Evolutionary conservation across 1,139 yeast species (phyloP), one percentile per base, ranked within the genome.

Genomic region (Torulaspora pretoriensis): DNA sequence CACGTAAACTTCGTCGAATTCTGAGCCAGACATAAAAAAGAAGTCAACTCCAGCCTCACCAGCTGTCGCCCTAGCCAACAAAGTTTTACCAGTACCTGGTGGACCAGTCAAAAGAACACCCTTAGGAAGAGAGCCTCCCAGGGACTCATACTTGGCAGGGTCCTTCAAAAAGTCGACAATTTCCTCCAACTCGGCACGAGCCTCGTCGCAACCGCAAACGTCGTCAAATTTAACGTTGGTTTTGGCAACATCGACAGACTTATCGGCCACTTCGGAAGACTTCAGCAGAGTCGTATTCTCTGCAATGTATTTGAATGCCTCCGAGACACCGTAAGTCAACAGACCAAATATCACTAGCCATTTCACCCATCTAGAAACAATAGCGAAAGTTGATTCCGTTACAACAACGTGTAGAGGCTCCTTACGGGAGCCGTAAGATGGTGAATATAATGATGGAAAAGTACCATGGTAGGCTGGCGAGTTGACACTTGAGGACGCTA

Each of bases 1-100:
- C 29, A 94, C 98, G 60, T 90, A 94, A 54, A 94, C 78, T 66
- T 94, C 98, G 65, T 94, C 98, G 63, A 94, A 94, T 67, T 94
- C 98, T 2, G 97, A 88, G 40, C 98, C 99, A 3, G 96, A 85
- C 97, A 92, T 90, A 68, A 90, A 92, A 68, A 92, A 92, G 64
- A 94, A 94, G 24, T 97, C 98, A 25, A 92, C 98, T 39, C 96
- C 98, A 2, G 99, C 98, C 68, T 94, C 98, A 49, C 98, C 98
- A 8, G 99, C 99, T 31, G 97, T 95, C 14, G 99, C 98, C 57
- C 98, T 79, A 1, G 98, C 98, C 51, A 94, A 76, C 52, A 94
- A 72, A 1, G 99, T 94, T 67, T 94, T 94, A 78, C 99, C 99
- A 5, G 99, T 94, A 69, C 99, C 99, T 31, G 99, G 99, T 31